A percentile compares a stretch with the other conserved stretches of the same genome.
Conservation (phyloP, 352 stramenopile genomes). For the Phytophthora pinifolia region DNA sequence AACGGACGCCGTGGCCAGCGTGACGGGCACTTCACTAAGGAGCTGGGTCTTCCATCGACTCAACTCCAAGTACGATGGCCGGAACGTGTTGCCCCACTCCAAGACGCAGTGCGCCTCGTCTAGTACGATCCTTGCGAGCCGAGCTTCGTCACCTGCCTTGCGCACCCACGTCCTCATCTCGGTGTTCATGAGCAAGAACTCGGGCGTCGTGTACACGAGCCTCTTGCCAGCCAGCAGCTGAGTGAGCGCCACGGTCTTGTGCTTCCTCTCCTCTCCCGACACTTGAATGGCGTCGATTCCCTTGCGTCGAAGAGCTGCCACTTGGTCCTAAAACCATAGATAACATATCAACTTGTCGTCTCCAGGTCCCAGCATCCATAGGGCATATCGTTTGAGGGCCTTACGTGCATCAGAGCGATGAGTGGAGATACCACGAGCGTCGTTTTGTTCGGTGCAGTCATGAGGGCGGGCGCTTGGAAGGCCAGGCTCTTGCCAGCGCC, state of each 20-base stretch:
- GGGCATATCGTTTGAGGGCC: constrained; percentile 2
- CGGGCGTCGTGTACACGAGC: constrained; percentile 81
- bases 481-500: constrained; percentile 81
- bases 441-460: constrained; percentile 29
- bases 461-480: constrained; percentile 72
- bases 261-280: constrained; percentile 31
- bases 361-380: neutral
- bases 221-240: constrained; percentile 42
- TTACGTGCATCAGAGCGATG: constrained; percentile 74
- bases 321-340: constrained; percentile 55
- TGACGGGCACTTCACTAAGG: constrained; percentile 57
- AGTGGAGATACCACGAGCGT: constrained; percentile 80
- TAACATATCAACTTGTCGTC: constrained; percentile 1
- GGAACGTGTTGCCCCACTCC: constrained; percentile 81
- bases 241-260: constrained; percentile 25
- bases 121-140: constrained; percentile 60
- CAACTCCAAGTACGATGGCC: constrained; percentile 68
- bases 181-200: constrained; percentile 71
- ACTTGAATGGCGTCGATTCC: constrained; percentile 54
- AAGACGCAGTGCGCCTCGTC: constrained; percentile 82
- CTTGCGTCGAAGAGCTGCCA: constrained; percentile 56
- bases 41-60: constrained; percentile 51
- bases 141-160: constrained; percentile 16
- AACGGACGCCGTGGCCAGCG: constrained; percentile 71
- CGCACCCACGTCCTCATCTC: constrained; percentile 55